phyloP scores from a whole-genome alignment of 2,329 filamentous ascomycete species.

The Cladorrhinum sp. region DNA sequence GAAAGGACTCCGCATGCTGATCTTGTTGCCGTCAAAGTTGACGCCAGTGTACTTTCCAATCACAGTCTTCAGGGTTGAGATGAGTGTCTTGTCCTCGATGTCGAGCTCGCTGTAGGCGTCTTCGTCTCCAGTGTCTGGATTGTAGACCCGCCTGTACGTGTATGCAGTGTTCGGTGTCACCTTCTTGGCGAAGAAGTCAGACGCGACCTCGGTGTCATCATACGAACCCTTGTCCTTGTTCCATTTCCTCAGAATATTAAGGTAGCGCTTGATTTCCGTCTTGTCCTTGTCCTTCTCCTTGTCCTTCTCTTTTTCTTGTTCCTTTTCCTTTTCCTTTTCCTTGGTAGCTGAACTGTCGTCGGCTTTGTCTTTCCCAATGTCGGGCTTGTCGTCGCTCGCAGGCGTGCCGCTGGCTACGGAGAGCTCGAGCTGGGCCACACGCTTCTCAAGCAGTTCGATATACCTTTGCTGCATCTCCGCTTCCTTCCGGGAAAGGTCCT shows the following conservation, averaged over 20 bases:
- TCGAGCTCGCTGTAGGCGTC: conserved; percentile 17
- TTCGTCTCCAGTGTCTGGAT: conserved; percentile 10
- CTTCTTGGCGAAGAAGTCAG: conserved; percentile 9
- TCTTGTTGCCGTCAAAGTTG: conserved; percentile 16
- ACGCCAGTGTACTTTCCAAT: conserved; percentile 20
- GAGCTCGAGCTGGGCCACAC: neutral
- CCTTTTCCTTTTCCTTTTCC: no score
- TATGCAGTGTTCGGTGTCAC: conserved; percentile 15
- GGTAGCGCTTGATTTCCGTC: conserved; percentile 5
- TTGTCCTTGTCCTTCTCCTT: no score
- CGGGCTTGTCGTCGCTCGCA: no score
- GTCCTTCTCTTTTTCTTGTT: no score
- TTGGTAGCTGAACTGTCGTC: no score
- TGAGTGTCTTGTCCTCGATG: conserved; percentile 14
- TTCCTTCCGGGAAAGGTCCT: neutral
- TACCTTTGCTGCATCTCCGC: neutral
- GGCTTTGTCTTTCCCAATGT: no score
- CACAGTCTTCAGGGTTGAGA: conserved; percentile 12
- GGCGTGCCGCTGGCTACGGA: neutral
- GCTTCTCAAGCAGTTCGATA: neutral
- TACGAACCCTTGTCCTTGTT: conserved; percentile 12
- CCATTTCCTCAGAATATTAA: conserved; percentile 17
- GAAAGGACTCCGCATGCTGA: conserved; percentile 17
- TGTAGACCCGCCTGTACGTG: conserved; percentile 17
- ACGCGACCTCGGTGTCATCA: conserved; percentile 15